Base-by-base conservation (phyloP, 805 yeast species). In the Schwanniomyces yamadae region DNA sequence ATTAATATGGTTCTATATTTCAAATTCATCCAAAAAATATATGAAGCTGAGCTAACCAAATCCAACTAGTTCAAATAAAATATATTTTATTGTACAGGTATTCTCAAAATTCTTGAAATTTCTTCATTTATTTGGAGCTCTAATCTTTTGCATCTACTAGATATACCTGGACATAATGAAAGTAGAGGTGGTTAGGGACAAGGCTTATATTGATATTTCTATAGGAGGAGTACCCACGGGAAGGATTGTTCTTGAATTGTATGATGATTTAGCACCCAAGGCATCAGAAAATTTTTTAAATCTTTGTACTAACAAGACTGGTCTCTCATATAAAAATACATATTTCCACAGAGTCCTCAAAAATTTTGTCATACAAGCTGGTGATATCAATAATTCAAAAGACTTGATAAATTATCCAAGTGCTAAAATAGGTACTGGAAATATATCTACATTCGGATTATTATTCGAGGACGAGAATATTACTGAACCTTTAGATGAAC, bases 341-440 rank as follows among this genome's bases (percentile, higher is more conserved):
- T 62, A 57, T 25, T 81, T 85, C 55, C 84, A 81, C 47, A 64
- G 86, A 37, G 76, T 82, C 2, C 65, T 84, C 34, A 79, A 75
- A 50, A 84, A 80, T 52, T 84, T 84, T 50, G 76, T 82, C 68
- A 60, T 84, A 12, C 90, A 83, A 55, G 80, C 78, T 3, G 90
- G 90, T 25, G 86, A 81, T 50, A 50, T 73, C 2, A 53, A 59
- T 1, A 55, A 66, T 50, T 78, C 77, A 6, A 39, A 22, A 24
- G 21, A 11, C 16, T 9, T 13, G 14, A 21, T 11, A 13, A 47
- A 41, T 1, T 63, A 65, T 39, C 60, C 61, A 1, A 36, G 49
- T 10, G 49, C 43, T 2, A 42, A 47, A 6, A 28, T 60, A 1
- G 77, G 76, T 4, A 54, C 47, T 14, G 70, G 80, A 59, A 52